Base-by-base conservation (phyloP, 345 rosid genomes). In the Carallia pectinifolia region DNA sequence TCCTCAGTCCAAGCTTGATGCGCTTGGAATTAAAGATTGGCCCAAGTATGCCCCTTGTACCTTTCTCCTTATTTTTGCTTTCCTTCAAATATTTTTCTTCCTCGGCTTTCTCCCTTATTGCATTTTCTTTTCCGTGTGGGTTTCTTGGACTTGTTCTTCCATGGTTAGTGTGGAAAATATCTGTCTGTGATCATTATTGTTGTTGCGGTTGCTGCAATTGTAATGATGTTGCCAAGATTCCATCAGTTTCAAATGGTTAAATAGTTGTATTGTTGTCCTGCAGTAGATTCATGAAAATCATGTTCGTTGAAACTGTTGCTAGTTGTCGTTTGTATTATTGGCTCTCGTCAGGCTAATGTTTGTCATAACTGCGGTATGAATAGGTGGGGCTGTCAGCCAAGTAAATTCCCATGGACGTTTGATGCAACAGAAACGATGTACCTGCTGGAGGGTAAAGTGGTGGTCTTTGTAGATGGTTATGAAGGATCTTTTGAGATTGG, bases 331-430 rank as follows among this genome's bases (percentile, higher is more conserved):
- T 8, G 23, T 23, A 29, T 23, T 55, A 1, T 55, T 55, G 33
- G 23, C 60, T 8, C 31, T 29, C 13, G 7, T n/a, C 13, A 8
- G 27, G 59, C 59, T 55, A 7, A 55, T 55, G 59, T 55, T 23
- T 55, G 31, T 3, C 59, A 12, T 55, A 19, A 65, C 7, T 15
- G 16, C 17, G 65, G 19, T 60, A 18, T 34, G 60, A 55, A 61
- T 63, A 84, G 87, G 83, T 79, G 79, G 77, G 72, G 61, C 64
- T 53, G 78, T 66, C 70, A 74, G 47, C 81, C 85, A 5, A 79
- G 80, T 72, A 79, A 79, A 75, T 36, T 84, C 56, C 83, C 87
- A 4, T 84, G 85, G 87, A 79, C 80, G 39, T 84, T 81, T 59
- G 50, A 27, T 15, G 61, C 78, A 13, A 71, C 80, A 0, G 87